These are phyloP conservation scores for Globisporangium nunn DNA, from an alignment of 352 stramenopile species.

Conservation along the genomic window DNA sequence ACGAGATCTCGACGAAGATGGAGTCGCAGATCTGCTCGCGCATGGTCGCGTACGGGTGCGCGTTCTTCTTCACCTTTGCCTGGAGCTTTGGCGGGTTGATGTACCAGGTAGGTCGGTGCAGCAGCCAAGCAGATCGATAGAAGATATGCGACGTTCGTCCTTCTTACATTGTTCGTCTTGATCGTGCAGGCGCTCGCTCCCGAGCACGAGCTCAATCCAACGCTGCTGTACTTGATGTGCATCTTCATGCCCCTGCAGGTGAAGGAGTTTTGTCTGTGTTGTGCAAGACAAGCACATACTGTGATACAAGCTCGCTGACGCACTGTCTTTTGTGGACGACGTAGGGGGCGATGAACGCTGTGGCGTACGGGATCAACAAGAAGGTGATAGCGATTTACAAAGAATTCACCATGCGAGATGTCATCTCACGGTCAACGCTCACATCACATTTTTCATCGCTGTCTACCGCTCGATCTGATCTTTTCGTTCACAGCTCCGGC, in stretches of 20 bases:
- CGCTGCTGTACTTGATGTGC: slow-evolving; percentile 56
- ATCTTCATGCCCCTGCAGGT: slow-evolving; percentile 73
- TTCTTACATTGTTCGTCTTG: background rate
- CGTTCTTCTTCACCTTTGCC: slow-evolving; percentile 44
- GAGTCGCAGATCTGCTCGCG: slow-evolving; percentile 61
- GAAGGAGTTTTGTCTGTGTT: background rate
- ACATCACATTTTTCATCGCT: background rate
- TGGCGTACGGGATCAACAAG: slow-evolving; percentile 57
- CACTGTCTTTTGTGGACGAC: background rate
- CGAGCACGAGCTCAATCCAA: slow-evolving; percentile 32
- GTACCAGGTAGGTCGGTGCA: slow-evolving; percentile 36
- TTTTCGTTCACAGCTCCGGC: slow-evolving; percentile 6
- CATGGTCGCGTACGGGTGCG: slow-evolving; percentile 58
- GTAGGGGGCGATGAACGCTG: slow-evolving; percentile 52
- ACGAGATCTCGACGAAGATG: slow-evolving; percentile 53
- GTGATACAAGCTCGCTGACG: too few relatives aligned
- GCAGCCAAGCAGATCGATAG: too few relatives aligned
- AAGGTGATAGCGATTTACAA: slow-evolving; percentile 20
- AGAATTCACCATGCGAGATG: background rate
- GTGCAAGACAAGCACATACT: background rate
- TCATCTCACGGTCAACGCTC: background rate
- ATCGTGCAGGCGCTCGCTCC: slow-evolving; percentile 22
- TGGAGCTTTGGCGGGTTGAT: slow-evolving; percentile 34
- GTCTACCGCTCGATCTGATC: background rate
- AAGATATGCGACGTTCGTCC: too few relatives aligned